These are phyloP conservation scores for Wilhelminamyces savonicus DNA, from an alignment of 805 yeast species.

Conservation along the genomic window DNA sequence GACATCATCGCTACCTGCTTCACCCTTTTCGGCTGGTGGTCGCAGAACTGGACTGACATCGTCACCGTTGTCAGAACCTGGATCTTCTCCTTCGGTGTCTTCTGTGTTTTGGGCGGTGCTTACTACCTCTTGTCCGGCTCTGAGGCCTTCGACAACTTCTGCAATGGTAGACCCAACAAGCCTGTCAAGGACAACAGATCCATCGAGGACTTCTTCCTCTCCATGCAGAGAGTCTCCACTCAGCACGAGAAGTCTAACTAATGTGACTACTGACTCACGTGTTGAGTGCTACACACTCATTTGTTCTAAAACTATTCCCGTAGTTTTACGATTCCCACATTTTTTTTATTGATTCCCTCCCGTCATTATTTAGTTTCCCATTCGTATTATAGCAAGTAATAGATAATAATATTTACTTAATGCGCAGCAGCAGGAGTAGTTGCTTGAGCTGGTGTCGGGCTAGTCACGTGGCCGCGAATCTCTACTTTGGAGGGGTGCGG, in stretches of 20 bases:
- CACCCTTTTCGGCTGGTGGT: slow-evolving; percentile 95
- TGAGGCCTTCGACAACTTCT: slow-evolving; percentile 71
- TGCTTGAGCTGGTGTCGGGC: too few relatives aligned
- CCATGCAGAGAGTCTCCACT: slow-evolving; percentile 86
- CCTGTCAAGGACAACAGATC: slow-evolving; percentile 57
- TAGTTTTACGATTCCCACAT: slow-evolving; percentile 1
- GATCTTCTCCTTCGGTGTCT: slow-evolving; percentile 94
- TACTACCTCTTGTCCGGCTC: slow-evolving; percentile 89
- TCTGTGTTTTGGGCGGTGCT: slow-evolving; percentile 95
- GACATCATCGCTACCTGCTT: slow-evolving; percentile 90
- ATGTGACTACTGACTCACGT: slow-evolving; percentile 5
- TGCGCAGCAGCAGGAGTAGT: too few relatives aligned
- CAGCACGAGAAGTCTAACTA: slow-evolving; percentile 79
- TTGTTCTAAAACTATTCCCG: not conserved
- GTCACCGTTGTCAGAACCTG: slow-evolving; percentile 92
- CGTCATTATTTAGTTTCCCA: slow-evolving; percentile 18
- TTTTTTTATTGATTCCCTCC: too few relatives aligned
- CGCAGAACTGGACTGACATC: slow-evolving; percentile 94
- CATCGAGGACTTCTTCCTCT: slow-evolving; percentile 75
- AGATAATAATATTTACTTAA: slow-evolving; percentile 17
- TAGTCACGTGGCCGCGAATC: too few relatives aligned
- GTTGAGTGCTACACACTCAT: slow-evolving; percentile 3
- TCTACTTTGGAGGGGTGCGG: too few relatives aligned
- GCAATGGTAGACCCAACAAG: slow-evolving; percentile 72
- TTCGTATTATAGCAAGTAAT: slow-evolving; percentile 25